Evolutionary conservation across 2,329 filamentous ascomycete genomes (phyloP).

Genomic region (Nemania sp.): DNA sequence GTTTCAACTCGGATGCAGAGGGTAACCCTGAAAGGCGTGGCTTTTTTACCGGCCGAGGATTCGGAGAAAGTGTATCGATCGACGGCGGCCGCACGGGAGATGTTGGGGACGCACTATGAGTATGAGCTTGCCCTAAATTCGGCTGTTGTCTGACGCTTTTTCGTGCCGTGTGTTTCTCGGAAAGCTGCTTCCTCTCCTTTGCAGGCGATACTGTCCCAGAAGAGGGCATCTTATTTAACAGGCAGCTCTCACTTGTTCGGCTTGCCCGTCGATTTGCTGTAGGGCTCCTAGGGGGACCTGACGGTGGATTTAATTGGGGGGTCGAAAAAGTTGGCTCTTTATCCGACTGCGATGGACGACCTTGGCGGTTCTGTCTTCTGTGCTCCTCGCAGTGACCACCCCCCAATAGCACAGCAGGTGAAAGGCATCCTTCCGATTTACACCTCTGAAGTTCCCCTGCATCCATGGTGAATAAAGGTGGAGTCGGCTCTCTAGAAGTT

Average conservation of each 20-base stretch:
- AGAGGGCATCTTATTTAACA: conserved; percentile 26
- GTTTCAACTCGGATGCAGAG: conserved; percentile 19
- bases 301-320: not conserved
- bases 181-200: conserved; percentile 34
- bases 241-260: not conserved
- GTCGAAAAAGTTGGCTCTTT: not conserved
- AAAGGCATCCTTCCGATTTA: conserved; percentile 31
- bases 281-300: not conserved
- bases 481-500: not conserved
- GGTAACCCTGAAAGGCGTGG: conserved; percentile 23
- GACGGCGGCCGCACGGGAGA: conserved; percentile 19
- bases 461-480: conserved; percentile 28
- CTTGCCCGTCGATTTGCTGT: conserved; percentile 1
- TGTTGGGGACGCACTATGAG: conserved; percentile 2
- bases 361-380: conserved; percentile 4
- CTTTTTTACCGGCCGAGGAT: conserved; percentile 29
- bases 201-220: conserved; percentile 8
- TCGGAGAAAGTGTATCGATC: conserved; percentile 13
- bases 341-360: not conserved
- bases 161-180: conserved; percentile 32
- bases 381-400: conserved; percentile 28
- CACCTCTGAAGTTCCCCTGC: conserved; percentile 25
- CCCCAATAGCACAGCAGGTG: conserved; percentile 8
- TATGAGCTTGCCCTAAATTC: conserved; percentile 1
- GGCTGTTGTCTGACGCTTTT: conserved; percentile 31